Evolutionary conservation across 805 yeast genomes (phyloP), one percentile per base, ranked within the genome.

Genomic region (Myxozyma monticola): DNA sequence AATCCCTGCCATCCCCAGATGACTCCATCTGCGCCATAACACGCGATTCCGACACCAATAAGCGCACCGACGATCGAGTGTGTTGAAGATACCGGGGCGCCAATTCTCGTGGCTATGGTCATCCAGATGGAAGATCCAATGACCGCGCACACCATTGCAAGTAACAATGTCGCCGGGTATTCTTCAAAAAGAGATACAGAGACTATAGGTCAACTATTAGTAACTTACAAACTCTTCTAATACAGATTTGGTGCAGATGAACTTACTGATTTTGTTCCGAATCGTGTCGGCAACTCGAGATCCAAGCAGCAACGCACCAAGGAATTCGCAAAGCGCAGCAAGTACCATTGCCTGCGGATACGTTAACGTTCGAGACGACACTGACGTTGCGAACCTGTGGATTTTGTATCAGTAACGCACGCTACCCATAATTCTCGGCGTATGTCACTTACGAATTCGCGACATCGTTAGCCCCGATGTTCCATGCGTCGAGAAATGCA

Each of bases 61-160:
- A 82, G 75, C 36, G 80, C 89, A 62, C 90, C 90, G 43, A 84
- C 84, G 57, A 85, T 83, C 8, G 88, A 81, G 63, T 85, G 90
- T 9, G 91, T 84, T 15, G 90, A 83, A 17, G 90, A 84, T 37
- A 84, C 89, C n/a, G 90, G 90, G 77, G 81, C 76, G 56, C 87
- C 86, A 28, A 83, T 68, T 2, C 65, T 54, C 14, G 90, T 85
- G 34, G 90, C 90, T 51, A 81, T 46, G 4, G 84, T 70, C 47
- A 84, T 73, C 90, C 90, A 84, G 25, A 73, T 37, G 1, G 90
- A 81, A 4, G 88, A 81, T 37, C 90, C 91, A 48, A 83, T 78
- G 47, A 83, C 69, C 26, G 91, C 90, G 71, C 85, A 79, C 17
- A 84, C 74, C 90, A 84, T 84, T 25, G 84, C 76, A 43, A 84